Evolutionary conservation across 2,329 filamentous ascomycete genomes (phyloP), one percentile per base, ranked within the genome.

Genomic region (Juglanconis oblonga): DNA sequence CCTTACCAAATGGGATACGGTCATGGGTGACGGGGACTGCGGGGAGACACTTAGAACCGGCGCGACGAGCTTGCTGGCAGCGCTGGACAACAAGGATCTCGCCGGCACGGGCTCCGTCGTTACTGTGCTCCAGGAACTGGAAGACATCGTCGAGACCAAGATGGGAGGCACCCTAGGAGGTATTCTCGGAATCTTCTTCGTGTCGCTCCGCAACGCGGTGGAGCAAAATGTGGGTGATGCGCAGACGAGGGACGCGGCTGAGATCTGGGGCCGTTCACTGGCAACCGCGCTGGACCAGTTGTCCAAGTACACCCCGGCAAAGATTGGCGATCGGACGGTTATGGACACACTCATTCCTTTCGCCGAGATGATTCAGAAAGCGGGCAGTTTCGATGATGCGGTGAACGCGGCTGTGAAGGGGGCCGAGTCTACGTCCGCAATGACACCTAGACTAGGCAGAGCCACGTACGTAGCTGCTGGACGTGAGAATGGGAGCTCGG

Each of bases 391-490:
- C 55, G 78, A 81, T 3, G 77, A 77, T 8, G 85, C 81, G 1
- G 85, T 88, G 8, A 72, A 76, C 59, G 85, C 84, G 1, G 88
- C 87, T 0, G 76, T 83, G 8, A 72, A 78, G 47, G 87, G 87
- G 6, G 82, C 87, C 4, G 82, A 87, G 68, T 79, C 77, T 6
- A 91, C 88, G 4, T 87, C 82, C 72, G 83, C 76, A 32, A 84
- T 90, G 80, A 83, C 79, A 71, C 85, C 88, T 7, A 84, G 78
- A 66, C 74, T 91, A 33, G 88, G 88, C 1, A 77, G 88, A 55
- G 87, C 87, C 10, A 88, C 88, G 0, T 91, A 91, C 66, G 83
- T 90, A 3, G 86, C 82, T 5, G 80, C 78, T 1, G 81, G 80
- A 48, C 73, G 73, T 55, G 79, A 79, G 49, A 55, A 56, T 48